Conservation (phyloP, 345 rosid genomes). For the Lumnitzera littorea region DNA sequence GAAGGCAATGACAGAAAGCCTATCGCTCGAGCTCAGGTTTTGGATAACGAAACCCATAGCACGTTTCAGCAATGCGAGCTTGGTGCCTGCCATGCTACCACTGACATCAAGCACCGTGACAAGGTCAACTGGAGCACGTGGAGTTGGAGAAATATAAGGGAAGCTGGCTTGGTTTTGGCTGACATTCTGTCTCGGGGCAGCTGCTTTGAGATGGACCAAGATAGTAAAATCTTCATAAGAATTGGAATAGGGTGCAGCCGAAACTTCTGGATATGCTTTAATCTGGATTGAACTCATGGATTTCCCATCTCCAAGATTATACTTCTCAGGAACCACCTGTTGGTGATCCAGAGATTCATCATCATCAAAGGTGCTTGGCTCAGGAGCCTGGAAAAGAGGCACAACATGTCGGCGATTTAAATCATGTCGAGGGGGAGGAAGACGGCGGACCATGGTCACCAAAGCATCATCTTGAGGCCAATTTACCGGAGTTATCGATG, state of each 20-base stretch:
- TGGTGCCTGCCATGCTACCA: conserved; percentile 99
- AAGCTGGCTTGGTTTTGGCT: conserved; percentile 25
- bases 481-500: conserved; percentile 21
- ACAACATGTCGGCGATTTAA: conserved; percentile 38
- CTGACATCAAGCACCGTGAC: conserved; percentile 94
- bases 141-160: conserved; percentile 33
- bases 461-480: conserved; percentile 52
- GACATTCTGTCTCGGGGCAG: conserved; percentile 28
- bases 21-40: conserved; percentile 76
- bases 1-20: conserved; percentile 97
- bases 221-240: conserved; percentile 58
- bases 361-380: conserved; percentile 63
- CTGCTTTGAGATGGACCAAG: conserved; percentile 78
- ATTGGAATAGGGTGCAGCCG: conserved; percentile 39
- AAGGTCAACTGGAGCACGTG: conserved; percentile 76
- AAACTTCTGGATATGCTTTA: conserved; percentile 66
- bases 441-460: conserved; percentile 39
- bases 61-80: conserved; percentile 86
- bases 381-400: conserved; percentile 53
- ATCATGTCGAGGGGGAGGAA: conserved; percentile 55
- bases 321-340: conserved; percentile 28
- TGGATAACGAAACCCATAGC: conserved; percentile 99
- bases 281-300: conserved; percentile 41
- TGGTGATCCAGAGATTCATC: conserved; percentile 66
- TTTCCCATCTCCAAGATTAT: conserved; percentile 18